Conservation (phyloP, 208 protist species). For the Leishmania turanica region DNA sequence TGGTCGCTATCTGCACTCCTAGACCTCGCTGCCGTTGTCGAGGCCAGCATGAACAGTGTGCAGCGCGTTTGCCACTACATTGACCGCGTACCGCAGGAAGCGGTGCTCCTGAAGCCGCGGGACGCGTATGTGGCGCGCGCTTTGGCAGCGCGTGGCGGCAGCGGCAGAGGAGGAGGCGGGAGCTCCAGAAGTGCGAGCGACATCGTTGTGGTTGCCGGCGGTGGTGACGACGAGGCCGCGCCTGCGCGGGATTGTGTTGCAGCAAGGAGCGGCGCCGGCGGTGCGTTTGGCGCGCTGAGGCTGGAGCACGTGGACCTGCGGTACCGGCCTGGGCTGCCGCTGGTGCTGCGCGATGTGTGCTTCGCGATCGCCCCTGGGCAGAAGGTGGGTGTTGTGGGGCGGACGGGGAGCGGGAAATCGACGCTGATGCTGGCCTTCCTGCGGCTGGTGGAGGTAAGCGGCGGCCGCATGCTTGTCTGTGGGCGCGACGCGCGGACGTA, state of each 20-base stretch:
- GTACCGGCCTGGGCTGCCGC: constrained; percentile 76
- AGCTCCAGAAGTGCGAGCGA: background rate
- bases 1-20: constrained; percentile 45
- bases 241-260: background rate
- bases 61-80: constrained; percentile 77
- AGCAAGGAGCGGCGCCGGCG: background rate
- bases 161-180: background rate
- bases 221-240: background rate
- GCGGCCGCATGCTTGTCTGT: constrained; percentile 45
- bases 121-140: constrained; percentile 11
- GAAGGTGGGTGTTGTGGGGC: constrained; percentile 85
- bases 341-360: constrained; percentile 70
- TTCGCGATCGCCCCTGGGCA: constrained; percentile 56
- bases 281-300: constrained; percentile 34
- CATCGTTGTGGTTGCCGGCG: background rate
- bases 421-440: constrained; percentile 75
- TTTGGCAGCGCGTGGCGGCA: background rate
- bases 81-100: constrained; percentile 47
- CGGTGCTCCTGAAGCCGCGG: constrained; percentile 31
- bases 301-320: constrained; percentile 73
- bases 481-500: constrained; percentile 36
- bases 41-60: constrained; percentile 79
- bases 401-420: constrained; percentile 87
- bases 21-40: constrained; percentile 32
- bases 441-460: constrained; percentile 53